A percentile compares a stretch with the other conserved stretches of the same genome.
Conservation (phyloP, 208 protist species). For the Acanthamoeba divionensis region DNA sequence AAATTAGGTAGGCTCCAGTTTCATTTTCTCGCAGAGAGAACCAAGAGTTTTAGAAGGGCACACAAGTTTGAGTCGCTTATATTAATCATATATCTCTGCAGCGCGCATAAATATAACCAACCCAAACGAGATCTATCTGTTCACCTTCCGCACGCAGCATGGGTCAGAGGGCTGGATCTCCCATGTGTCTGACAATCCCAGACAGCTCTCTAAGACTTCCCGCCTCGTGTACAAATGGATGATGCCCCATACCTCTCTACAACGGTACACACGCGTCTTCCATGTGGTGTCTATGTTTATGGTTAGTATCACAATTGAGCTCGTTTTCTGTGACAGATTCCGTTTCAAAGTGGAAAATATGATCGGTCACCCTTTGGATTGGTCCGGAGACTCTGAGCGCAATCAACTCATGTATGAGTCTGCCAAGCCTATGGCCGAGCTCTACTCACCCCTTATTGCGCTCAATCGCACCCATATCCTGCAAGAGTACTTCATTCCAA, state of each 20-base stretch:
- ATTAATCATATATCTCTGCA: too few species aligned
- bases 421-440: slow-evolving; percentile 60
- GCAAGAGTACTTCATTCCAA: slow-evolving; percentile 74
- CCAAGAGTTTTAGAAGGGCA: too few species aligned
- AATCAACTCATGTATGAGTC: slow-evolving; percentile 74
- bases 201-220: slow-evolving; percentile 49
- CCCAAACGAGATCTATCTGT: slow-evolving; percentile 65
- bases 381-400: slow-evolving; percentile 61
- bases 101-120: too few species aligned
- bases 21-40: slow-evolving; percentile 58
- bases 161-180: too few species aligned
- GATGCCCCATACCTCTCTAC: too few species aligned
- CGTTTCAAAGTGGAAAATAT: slow-evolving; percentile 65
- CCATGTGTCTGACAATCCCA: slow-evolving; percentile 18
- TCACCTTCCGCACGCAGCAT: slow-evolving; percentile 67
- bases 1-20: slow-evolving; percentile 67
- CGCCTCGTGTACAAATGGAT: slow-evolving; percentile 71
- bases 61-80: too few species aligned
- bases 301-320: too few species aligned
- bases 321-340: too few species aligned
- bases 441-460: slow-evolving; percentile 63
- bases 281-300: too few species aligned
- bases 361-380: slow-evolving; percentile 64
- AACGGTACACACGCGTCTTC: too few species aligned
- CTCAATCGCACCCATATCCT: slow-evolving; percentile 73